Conservation (phyloP, 2,329 filamentous ascomycete genomes). For the Epichloe amarillans region DNA sequence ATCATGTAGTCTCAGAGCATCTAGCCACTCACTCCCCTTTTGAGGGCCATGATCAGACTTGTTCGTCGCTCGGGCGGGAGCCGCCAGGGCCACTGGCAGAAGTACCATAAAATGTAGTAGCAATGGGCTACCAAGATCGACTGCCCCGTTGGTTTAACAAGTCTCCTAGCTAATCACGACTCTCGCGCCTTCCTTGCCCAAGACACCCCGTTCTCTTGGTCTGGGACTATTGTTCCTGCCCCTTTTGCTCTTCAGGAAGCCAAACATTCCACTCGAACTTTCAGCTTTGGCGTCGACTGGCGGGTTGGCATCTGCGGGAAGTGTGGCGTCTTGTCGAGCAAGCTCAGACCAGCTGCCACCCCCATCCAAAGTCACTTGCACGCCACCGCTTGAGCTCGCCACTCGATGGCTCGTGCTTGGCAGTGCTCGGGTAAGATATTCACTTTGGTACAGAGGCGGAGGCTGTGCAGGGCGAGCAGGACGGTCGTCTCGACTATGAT, state of each 20-base stretch:
- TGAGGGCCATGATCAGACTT: no score
- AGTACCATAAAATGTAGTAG: no score
- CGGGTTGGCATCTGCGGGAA: slow-evolving; percentile 52
- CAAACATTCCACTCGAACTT: slow-evolving; percentile 70
- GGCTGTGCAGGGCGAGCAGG: slow-evolving; percentile 20
- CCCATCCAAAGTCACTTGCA: slow-evolving; percentile 84
- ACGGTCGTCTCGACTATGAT: slow-evolving; percentile 14
- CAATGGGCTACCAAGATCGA: no score
- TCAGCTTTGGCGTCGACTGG: slow-evolving; percentile 37
- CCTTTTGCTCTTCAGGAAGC: slow-evolving; percentile 81
- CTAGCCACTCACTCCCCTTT: no score
- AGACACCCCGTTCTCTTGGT: slow-evolving; percentile 80
- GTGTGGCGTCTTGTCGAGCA: slow-evolving; percentile 67
- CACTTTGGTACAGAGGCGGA: slow-evolving; percentile 33
- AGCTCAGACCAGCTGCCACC: slow-evolving; percentile 84
- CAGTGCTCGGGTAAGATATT: slow-evolving; percentile 32
- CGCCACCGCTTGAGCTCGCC: slow-evolving; percentile 65
- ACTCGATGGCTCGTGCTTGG: slow-evolving; percentile 53
- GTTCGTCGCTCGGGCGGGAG: no score
- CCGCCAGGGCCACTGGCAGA: no score
- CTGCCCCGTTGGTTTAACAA: no score
- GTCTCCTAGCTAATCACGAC: slow-evolving; percentile 53
- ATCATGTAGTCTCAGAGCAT: no score
- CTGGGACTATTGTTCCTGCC: slow-evolving; percentile 85
- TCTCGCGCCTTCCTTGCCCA: slow-evolving; percentile 89